Percentiles rank a stretch among this genome's conserved stretches.
Conservation (phyloP, 495 filamentous ascomycete genomes). For the Aspergillus leporis region DNA sequence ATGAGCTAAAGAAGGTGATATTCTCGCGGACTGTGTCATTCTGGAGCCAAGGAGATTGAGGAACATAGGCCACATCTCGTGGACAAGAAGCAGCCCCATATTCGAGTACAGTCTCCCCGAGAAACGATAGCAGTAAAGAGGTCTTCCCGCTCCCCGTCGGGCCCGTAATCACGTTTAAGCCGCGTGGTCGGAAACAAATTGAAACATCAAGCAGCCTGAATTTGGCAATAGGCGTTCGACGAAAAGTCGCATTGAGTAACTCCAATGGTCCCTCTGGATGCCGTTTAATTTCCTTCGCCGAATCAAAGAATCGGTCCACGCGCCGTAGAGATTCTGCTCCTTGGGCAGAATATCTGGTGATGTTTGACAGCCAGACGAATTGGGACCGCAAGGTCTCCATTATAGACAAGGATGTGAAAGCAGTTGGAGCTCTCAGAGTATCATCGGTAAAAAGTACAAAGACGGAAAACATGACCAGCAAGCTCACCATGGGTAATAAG, state of each 20-base stretch:
- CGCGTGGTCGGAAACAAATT: constrained; percentile 49
- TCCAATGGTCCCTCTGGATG: constrained; percentile 44
- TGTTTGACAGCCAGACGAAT: constrained; percentile 38
- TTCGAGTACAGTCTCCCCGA: constrained; percentile 66
- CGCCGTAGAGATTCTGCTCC: constrained; percentile 47
- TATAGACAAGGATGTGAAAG: constrained; percentile 48
- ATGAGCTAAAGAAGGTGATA: constrained; percentile 66
- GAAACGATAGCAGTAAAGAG: constrained; percentile 65
- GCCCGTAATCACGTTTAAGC: constrained; percentile 53
- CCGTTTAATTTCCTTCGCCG: constrained; percentile 36
- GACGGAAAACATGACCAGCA: constrained; percentile 45
- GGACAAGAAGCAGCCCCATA: constrained; percentile 70
- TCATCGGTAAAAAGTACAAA: constrained; percentile 42
- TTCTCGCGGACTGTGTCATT: constrained; percentile 80
- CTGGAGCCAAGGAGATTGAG: constrained; percentile 77
- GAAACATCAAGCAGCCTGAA: constrained; percentile 49
- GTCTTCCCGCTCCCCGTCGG: constrained; percentile 63
- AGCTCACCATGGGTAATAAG: constrained; percentile 39
- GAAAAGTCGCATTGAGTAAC: constrained; percentile 34
- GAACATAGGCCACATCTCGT: constrained; percentile 72
- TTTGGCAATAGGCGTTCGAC: constrained; percentile 24
- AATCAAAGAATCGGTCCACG: constrained; percentile 46
- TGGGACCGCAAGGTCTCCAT: constrained; percentile 45
- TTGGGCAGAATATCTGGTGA: constrained; percentile 39
- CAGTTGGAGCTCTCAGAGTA: constrained; percentile 45